Evolutionary conservation across 768 basidiomycete genomes (phyloP).

Genomic region (Lenzites betulinus): DNA sequence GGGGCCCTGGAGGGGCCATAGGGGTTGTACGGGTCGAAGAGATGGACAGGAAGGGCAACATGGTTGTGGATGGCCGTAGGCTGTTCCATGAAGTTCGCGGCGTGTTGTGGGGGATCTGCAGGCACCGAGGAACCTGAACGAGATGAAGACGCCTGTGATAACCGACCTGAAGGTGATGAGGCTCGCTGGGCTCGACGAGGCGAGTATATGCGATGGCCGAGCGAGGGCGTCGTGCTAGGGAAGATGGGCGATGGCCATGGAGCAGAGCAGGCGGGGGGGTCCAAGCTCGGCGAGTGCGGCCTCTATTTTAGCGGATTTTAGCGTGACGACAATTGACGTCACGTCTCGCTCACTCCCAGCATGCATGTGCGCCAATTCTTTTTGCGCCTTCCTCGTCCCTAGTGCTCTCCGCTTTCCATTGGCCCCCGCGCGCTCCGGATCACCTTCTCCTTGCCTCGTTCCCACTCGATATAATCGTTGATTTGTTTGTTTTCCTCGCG

Average conservation of each 20-base stretch:
- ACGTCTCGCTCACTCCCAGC: conserved; percentile 19
- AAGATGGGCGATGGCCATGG: conserved; percentile 12
- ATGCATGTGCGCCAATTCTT: background rate
- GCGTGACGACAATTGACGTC: conserved; percentile 6
- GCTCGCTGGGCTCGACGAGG: background rate
- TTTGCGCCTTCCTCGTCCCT: background rate
- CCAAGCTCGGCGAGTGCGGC: conserved; percentile 9
- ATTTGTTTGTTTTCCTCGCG: no score
- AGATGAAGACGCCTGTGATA: background rate
- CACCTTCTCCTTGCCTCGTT: background rate
- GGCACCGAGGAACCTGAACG: conserved; percentile 12
- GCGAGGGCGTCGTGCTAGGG: conserved; percentile 2
- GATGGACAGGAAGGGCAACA: background rate
- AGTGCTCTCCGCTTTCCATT: background rate
- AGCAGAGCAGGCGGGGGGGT: background rate
- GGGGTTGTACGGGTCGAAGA: conserved; percentile 4
- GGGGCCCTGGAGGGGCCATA: background rate
- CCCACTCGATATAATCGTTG: background rate
- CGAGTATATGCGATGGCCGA: background rate
- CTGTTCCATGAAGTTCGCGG: conserved; percentile 1
- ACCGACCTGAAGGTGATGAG: background rate
- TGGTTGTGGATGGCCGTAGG: conserved; percentile 2
- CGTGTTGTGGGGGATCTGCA: conserved; percentile 16
- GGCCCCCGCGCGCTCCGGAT: conserved; percentile 7
- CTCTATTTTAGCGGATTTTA: conserved; percentile 19